These are phyloP conservation scores for Selenicereus undatus DNA, from an alignment of 148 eudicot species.

Conservation along the genomic window DNA sequence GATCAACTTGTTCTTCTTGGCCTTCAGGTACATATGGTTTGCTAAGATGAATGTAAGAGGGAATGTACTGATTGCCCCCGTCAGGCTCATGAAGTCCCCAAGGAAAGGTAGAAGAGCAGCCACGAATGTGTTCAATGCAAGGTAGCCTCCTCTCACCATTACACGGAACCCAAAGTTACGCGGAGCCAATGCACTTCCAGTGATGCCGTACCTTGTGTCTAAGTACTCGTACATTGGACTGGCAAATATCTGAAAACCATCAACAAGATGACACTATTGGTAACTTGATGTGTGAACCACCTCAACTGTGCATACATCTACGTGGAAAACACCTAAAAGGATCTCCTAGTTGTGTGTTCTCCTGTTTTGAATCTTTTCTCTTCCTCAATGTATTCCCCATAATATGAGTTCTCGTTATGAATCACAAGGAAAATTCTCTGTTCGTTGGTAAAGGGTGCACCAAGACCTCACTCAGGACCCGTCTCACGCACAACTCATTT, in stretches of 20 bases:
- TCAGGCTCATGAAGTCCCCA: slow-evolving; percentile 96
- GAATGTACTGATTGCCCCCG: slow-evolving; percentile 89
- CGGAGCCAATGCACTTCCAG: slow-evolving; percentile 56
- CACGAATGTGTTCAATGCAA: slow-evolving; percentile 61
- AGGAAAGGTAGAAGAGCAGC: slow-evolving; percentile 85
- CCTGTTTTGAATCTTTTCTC: background rate
- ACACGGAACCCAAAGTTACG: slow-evolving; percentile 57
- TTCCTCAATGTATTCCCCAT: background rate
- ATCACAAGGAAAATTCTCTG: too few species aligned
- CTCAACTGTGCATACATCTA: background rate
- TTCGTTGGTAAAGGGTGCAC: too few species aligned
- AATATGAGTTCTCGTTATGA: too few species aligned
- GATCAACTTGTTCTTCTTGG: slow-evolving; percentile 52
- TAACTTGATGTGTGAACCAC: background rate
- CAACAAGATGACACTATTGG: background rate
- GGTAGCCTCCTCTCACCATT: slow-evolving; percentile 73
- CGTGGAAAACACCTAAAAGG: background rate
- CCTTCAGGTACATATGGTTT: slow-evolving; percentile 85
- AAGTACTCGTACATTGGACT: slow-evolving; percentile 95
- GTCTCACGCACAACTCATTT: too few species aligned
- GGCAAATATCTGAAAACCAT: slow-evolving; percentile 72
- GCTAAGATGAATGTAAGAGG: slow-evolving; percentile 92
- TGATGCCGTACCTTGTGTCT: slow-evolving; percentile 71
- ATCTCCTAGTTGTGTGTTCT: background rate
- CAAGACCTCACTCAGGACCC: too few species aligned